phyloP scores from a whole-genome alignment of 192 early-diverging fungal genomes.

The Phycomyces blakesleeanus region DNA sequence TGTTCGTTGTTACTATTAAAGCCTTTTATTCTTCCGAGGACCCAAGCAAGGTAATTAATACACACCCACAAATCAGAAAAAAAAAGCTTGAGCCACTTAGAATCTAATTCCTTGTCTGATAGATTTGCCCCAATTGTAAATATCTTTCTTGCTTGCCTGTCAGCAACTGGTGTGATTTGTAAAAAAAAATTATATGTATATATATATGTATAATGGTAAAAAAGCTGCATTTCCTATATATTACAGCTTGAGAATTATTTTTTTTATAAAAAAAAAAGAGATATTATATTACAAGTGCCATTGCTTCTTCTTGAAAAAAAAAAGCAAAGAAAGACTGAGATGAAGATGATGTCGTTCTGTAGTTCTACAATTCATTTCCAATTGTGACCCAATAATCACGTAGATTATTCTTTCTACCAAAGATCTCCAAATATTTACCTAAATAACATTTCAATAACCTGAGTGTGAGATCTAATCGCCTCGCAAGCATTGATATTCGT shows the following conservation, averaged over 20 bases:
- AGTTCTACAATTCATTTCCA: slow-evolving; percentile 85
- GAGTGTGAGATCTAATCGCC: no score
- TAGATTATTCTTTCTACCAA: slow-evolving; percentile 94
- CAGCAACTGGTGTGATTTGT: slow-evolving; percentile 49
- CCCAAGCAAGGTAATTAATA: slow-evolving; percentile 23
- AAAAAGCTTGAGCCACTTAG: no score
- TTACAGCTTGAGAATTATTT: background rate
- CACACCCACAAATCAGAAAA: no score
- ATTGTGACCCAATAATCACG: slow-evolving; percentile 96
- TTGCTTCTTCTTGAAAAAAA: slow-evolving; percentile 11
- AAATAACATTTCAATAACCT: background rate
- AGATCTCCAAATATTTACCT: slow-evolving; percentile 91
- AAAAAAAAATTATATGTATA: background rate
- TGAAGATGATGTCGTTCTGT: no score
- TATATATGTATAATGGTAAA: no score
- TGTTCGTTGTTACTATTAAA: slow-evolving; percentile 44
- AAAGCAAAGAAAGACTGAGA: no score
- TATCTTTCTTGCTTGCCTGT: slow-evolving; percentile 53
- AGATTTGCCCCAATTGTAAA: slow-evolving; percentile 60
- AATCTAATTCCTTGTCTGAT: background rate
- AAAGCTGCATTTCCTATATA: background rate
- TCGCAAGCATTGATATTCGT: no score
- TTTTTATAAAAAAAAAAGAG: no score
- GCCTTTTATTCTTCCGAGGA: slow-evolving; percentile 48
- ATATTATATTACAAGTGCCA: background rate